Base-by-base conservation (phyloP, 2,329 filamentous ascomycete genomes). In the Colletotrichum sp. region DNA sequence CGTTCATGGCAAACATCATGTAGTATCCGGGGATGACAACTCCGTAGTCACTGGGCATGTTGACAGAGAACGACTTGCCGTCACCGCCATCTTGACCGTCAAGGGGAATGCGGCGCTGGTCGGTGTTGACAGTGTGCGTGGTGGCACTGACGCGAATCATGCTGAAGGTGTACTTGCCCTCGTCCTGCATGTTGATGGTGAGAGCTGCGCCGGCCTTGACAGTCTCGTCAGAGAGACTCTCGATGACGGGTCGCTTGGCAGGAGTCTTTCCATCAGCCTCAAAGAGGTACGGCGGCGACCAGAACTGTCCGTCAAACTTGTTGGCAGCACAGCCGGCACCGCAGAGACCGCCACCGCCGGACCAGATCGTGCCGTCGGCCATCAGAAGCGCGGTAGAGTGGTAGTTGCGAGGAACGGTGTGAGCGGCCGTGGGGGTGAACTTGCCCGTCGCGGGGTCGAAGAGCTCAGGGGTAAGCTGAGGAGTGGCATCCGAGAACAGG, bases 91-190 rank as follows among this genome's bases (percentile, higher is more conserved):
- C 81, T 5, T 79, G 83, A 0, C 81, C 82, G 2, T 80, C 83
- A n/a, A 90, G 81, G 12, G 88, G 83, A 60, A 92, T 84, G 4
- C 90, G 86, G 26, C 90, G 82, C 83, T 92, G 90, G 79, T 92
- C 91, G 0, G 88, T 92, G 78, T 92, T 90, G 62, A 92, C 86
- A 1, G 89, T 87, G 79, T 92, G 90, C 0, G 90, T 92, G 5
- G 84, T 83, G 2, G 85, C 86, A 2, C 89, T 87, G 67, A 87
- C 85, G 5, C 90, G 84, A 21, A 92, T 81, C 26, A 92, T 80
- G 1, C 86, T 84, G 59, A 87, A 86, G 2, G 80, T 80, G 39
- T 79, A 82, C 4, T 79, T 78, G 1, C 81, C 79, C 8, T 79
- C 77, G n/a, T 76, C 74, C 28, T 81, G 72, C 8, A 83, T 84